Evolutionary conservation across 176 grass and related monocot species (phyloP).

Genomic region (Oryza officinalis): DNA sequence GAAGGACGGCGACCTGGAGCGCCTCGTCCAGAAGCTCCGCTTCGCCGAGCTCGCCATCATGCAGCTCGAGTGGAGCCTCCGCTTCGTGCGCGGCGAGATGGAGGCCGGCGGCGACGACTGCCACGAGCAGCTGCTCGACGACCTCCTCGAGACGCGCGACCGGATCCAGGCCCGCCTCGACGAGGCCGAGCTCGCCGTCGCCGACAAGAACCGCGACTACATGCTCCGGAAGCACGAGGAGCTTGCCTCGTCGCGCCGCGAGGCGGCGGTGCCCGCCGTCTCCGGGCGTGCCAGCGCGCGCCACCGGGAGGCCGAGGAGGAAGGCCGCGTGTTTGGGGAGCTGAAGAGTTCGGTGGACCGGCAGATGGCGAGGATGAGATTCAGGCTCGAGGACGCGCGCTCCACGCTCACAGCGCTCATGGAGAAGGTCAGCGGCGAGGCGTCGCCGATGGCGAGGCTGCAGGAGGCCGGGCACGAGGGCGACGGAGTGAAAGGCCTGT

Average conservation of each 20-base stretch:
- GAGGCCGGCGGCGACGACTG: conserved; percentile 35
- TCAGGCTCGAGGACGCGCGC: conserved; percentile 52
- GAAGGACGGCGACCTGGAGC: conserved; percentile 60
- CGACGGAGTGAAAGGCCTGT: conserved; percentile 34
- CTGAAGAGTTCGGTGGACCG: conserved; percentile 37
- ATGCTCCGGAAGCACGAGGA: conserved; percentile 49
- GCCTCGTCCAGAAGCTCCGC: conserved; percentile 60
- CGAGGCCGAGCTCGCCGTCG: conserved; percentile 55
- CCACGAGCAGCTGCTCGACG: conserved; percentile 40
- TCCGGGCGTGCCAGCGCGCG: neutral
- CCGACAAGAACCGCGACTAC: conserved; percentile 55
- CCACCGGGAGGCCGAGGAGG: neutral
- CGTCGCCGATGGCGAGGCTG: conserved; percentile 33
- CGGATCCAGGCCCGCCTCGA: conserved; percentile 48
- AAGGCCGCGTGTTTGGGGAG: conserved; percentile 24
- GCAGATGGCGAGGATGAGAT: conserved; percentile 41
- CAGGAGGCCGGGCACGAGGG: conserved; percentile 33
- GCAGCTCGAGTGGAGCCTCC: conserved; percentile 67
- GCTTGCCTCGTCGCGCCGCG: neutral
- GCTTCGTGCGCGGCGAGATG: conserved; percentile 53
- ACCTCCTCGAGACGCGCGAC: conserved; percentile 53
- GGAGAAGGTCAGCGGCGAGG: conserved; percentile 38
- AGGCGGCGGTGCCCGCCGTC: neutral
- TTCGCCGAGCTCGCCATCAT: conserved; percentile 67
- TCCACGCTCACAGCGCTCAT: conserved; percentile 47